These are phyloP conservation scores for Chloranthus sessilifolius DNA, from an alignment of 164 flowering plant genomes.

Conservation along the genomic window DNA sequence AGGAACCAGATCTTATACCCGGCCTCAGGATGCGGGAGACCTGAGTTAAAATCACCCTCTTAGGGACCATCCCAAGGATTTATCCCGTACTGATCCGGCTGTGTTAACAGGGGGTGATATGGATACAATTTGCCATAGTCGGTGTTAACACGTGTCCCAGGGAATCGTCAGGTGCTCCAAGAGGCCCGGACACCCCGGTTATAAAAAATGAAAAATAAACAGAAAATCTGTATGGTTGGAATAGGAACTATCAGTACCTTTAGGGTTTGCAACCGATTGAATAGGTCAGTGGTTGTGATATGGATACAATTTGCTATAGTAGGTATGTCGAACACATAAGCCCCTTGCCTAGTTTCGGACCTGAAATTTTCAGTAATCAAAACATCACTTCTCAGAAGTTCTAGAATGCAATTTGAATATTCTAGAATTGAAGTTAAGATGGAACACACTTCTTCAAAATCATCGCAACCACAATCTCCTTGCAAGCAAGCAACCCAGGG, in stretches of 20 bases:
- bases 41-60: too few species aligned
- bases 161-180: too few species aligned
- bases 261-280: conserved; percentile 52
- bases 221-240: too few species aligned
- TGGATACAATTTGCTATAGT: conserved; percentile 67
- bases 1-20: too few species aligned
- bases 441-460: conserved; percentile 63
- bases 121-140: too few species aligned
- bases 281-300: conserved; percentile 38
- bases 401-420: background rate
- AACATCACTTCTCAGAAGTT: background rate
- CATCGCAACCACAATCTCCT: conserved; percentile 57
- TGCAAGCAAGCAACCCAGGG: conserved; percentile 58
- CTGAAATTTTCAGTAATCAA: conserved; percentile 38
- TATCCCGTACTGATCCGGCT: too few species aligned
- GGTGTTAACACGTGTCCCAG: too few species aligned
- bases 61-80: too few species aligned
- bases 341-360: conserved; percentile 75
- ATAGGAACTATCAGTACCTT: conserved; percentile 49
- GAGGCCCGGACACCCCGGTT: too few species aligned
- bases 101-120: too few species aligned
- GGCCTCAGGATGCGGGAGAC: too few species aligned
- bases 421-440: background rate
- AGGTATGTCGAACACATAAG: conserved; percentile 77
- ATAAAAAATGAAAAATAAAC: too few species aligned